A percentile compares a stretch with the other conserved stretches of the same genome.
Evolutionary conservation across 305 asterid genomes (phyloP).

Genomic region (Rubia balearica): DNA sequence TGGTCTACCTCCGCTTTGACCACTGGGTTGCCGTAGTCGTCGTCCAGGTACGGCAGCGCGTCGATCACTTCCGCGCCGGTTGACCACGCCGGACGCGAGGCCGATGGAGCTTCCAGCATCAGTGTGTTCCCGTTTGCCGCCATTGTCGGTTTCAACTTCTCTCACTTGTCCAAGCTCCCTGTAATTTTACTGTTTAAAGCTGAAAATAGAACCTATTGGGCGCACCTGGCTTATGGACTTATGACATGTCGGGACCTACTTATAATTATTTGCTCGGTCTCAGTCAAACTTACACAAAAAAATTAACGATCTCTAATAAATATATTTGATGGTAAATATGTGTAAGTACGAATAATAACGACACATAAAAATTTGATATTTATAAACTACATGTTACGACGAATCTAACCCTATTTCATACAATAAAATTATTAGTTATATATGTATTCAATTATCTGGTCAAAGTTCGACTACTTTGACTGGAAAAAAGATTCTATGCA

Average conservation of each 20-base stretch:
- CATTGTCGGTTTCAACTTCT: conserved; percentile 8
- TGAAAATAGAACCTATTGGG: not conserved
- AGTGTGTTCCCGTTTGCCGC: conserved; percentile 39
- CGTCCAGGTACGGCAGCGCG: conserved; percentile 91
- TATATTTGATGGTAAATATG: too few relatives aligned
- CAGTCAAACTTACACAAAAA: not conserved
- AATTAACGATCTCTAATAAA: not conserved
- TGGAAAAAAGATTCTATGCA: too few relatives aligned
- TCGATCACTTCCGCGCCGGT: conserved; percentile 54
- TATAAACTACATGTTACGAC: too few relatives aligned
- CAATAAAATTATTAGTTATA: too few relatives aligned
- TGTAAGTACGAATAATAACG: too few relatives aligned
- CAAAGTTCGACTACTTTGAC: too few relatives aligned
- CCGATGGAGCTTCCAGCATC: conserved; percentile 90
- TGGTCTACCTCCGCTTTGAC: conserved; percentile 80
- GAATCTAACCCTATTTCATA: too few relatives aligned
- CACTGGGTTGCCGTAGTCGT: conserved; percentile 70
- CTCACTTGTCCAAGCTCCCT: too few relatives aligned
- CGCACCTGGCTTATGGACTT: not conserved
- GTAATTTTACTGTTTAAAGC: too few relatives aligned
- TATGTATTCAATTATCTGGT: too few relatives aligned
- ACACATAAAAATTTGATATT: too few relatives aligned
- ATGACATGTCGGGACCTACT: not conserved
- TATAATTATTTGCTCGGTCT: not conserved
- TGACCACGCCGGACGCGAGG: conserved; percentile 27